Conservation (phyloP, 2,329 filamentous ascomycete species). For the Phymatotrichopsis omnivora region DNA sequence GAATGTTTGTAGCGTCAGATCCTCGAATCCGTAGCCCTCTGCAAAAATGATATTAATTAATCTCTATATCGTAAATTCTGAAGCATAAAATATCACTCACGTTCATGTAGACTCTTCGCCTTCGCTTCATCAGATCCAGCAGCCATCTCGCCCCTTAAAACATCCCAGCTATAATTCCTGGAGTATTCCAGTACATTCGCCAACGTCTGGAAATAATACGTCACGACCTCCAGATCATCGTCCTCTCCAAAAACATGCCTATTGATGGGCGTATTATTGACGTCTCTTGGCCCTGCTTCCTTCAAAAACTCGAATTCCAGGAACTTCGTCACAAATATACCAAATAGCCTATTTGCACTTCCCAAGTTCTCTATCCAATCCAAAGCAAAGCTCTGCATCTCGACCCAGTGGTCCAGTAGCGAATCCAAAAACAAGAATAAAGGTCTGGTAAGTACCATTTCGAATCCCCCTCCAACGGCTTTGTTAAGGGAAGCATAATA, state of each 20-base stretch:
- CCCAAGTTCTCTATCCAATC: slow-evolving; percentile 63
- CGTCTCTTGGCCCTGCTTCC: slow-evolving; percentile 26
- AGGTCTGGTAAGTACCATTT: slow-evolving; percentile 68
- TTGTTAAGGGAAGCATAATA: no score
- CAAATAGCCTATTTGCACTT: slow-evolving; percentile 43
- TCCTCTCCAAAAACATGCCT: slow-evolving; percentile 40
- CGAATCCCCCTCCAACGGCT: slow-evolving; percentile 40
- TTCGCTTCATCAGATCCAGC: slow-evolving; percentile 41
- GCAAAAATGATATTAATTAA: slow-evolving; percentile 6
- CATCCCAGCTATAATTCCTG: slow-evolving; percentile 58
- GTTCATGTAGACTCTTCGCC: slow-evolving; percentile 30
- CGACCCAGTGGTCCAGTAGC: slow-evolving; percentile 59
- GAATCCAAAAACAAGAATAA: slow-evolving; percentile 73
- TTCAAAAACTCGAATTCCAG: slow-evolving; percentile 45
- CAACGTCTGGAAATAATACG: slow-evolving; percentile 68
- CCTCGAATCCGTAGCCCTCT: slow-evolving; percentile 45
- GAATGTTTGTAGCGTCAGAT: slow-evolving; percentile 56
- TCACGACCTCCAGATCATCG: slow-evolving; percentile 63
- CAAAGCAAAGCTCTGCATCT: slow-evolving; percentile 65
- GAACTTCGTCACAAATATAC: slow-evolving; percentile 51
- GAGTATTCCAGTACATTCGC: slow-evolving; percentile 61
- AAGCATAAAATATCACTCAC: slow-evolving; percentile 17
- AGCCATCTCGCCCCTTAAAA: slow-evolving; percentile 54
- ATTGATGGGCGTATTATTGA: slow-evolving; percentile 30
- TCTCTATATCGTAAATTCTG: background rate